phyloP scores from a whole-genome alignment of 345 rosid species.

The Eucalyptus microcorys region DNA sequence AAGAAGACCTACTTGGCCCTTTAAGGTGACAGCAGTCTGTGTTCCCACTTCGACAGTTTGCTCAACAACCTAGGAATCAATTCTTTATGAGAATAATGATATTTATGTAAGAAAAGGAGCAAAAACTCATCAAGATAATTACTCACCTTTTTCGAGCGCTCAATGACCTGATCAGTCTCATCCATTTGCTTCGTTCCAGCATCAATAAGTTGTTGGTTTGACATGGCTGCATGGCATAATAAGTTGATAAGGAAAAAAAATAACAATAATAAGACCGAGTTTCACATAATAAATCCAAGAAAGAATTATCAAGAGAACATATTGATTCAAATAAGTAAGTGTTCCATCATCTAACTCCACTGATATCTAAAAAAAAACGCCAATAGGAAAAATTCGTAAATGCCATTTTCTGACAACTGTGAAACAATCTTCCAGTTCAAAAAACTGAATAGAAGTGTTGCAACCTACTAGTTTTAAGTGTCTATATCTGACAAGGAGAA shows the following conservation, averaged over 20 bases:
- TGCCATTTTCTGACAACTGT: background rate
- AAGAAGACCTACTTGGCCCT: constrained; percentile 74
- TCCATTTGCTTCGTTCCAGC: constrained; percentile 82
- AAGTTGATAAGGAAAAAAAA: background rate
- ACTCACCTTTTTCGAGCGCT: constrained; percentile 79
- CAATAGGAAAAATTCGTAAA: background rate
- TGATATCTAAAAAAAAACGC: background rate
- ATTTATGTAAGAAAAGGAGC: background rate
- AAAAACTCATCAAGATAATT: background rate
- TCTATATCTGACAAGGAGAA: background rate
- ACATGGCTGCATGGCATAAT: constrained; percentile 44
- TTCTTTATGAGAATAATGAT: background rate
- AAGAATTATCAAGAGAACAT: background rate
- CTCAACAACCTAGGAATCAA: constrained; percentile 55
- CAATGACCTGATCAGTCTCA: constrained; percentile 94
- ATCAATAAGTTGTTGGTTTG: constrained; percentile 82
- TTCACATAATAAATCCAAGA: background rate
- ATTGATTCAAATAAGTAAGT: background rate
- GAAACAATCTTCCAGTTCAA: background rate
- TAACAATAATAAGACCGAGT: background rate
- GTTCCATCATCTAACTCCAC: background rate
- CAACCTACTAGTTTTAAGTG: background rate
- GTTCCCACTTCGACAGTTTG: constrained; percentile 99
- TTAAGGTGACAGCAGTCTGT: constrained; percentile 76
- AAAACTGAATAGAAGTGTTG: background rate